phyloP scores from a whole-genome alignment of 2,329 filamentous ascomycete species.

The Fusarium miscanthi region DNA sequence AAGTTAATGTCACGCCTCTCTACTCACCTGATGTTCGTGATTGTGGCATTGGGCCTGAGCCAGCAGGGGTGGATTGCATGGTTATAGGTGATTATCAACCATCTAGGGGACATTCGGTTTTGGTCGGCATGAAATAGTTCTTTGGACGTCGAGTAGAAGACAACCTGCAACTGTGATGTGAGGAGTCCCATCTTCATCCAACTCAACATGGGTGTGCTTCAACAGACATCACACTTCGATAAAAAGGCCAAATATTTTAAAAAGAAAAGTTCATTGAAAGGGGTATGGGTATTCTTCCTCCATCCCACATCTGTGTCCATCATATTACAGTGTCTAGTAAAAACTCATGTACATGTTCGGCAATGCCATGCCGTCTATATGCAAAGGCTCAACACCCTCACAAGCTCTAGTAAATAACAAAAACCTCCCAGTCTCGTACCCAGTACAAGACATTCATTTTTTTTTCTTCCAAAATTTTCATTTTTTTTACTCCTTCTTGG shows the following conservation, averaged over 20 bases:
- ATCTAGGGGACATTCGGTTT: background rate
- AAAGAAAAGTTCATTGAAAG: slow-evolving; percentile 31
- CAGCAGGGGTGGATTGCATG: background rate
- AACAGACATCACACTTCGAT: background rate
- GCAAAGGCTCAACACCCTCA: slow-evolving; percentile 6
- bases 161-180: background rate
- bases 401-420: slow-evolving; percentile 15
- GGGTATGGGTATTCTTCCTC: slow-evolving; percentile 27
- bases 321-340: slow-evolving; percentile 37
- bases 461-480: background rate
- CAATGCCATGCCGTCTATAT: slow-evolving; percentile 34
- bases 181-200: background rate
- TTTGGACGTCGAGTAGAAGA: background rate
- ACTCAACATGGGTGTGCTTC: background rate
- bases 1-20: background rate
- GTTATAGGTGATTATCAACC: background rate
- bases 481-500: slow-evolving; percentile 7
- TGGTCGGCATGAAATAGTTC: background rate
- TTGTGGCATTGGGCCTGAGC: background rate
- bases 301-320: slow-evolving; percentile 21
- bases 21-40: background rate
- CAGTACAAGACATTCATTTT: background rate
- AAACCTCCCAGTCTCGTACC: slow-evolving; percentile 10
- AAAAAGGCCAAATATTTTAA: background rate
- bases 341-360: slow-evolving; percentile 31